Evolutionary conservation across 2,329 filamentous ascomycete species (phyloP).

Genomic region (Penicillium sumatraense): DNA sequence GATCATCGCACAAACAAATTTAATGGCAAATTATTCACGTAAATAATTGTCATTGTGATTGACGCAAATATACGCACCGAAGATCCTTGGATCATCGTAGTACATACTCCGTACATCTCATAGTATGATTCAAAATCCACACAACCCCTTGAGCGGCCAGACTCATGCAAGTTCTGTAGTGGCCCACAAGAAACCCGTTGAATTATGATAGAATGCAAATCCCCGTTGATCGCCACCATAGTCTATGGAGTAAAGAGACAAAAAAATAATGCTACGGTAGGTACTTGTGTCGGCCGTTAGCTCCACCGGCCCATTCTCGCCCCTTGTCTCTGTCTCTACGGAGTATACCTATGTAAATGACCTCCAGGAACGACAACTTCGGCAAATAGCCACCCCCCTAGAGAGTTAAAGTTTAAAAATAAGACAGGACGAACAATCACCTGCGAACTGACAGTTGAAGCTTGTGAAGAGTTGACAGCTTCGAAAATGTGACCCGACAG

Average conservation of each 20-base stretch:
- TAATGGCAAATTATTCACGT: neutral
- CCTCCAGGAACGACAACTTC: neutral
- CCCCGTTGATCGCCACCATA: neutral
- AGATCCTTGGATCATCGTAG: neutral
- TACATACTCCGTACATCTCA: neutral
- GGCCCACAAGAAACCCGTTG: neutral
- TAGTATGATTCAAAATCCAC: neutral
- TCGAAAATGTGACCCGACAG: neutral
- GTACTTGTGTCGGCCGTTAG: neutral
- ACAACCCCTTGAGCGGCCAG: neutral
- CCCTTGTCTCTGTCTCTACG: neutral
- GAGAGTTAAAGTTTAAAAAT: neutral
- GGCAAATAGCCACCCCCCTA: neutral
- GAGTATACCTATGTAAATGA: neutral
- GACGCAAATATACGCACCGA: neutral
- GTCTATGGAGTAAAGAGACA: neutral
- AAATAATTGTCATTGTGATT: neutral
- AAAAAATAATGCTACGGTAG: neutral
- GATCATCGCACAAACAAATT: neutral
- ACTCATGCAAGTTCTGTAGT: neutral
- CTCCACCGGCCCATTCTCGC: neutral
- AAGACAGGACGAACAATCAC: neutral
- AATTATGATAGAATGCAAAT: neutral
- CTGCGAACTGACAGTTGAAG: constrained; percentile 1
- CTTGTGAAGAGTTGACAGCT: neutral